phyloP scores from a whole-genome alignment of 75 land plant genomes.

The Larix kaempferi region DNA sequence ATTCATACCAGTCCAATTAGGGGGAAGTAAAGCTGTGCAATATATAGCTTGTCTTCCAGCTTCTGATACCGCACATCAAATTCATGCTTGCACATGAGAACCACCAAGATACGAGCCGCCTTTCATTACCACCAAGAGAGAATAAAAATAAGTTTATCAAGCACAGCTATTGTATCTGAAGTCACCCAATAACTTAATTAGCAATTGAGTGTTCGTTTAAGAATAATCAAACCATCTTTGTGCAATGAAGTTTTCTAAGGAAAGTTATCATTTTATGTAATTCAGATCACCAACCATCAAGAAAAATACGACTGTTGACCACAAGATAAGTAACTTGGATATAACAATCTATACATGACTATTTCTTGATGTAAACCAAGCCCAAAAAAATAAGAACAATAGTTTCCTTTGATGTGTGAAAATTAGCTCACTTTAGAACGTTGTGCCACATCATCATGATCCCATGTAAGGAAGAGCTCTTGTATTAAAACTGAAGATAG shows the following conservation, averaged over 20 bases:
- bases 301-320: background rate
- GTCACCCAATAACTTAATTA: background rate
- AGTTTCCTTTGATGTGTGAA: conserved; percentile 1
- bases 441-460: conserved; percentile 87
- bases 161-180: background rate
- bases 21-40: conserved; percentile 95
- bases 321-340: background rate
- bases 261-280: background rate
- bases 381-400: background rate
- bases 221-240: background rate
- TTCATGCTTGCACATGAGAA: conserved; percentile 98
- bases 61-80: conserved; percentile 97
- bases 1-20: conserved; percentile 77
- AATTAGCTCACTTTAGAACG: conserved; percentile 68
- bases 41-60: conserved; percentile 91
- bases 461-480: conserved; percentile 94
- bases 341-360: background rate
- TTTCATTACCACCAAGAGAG: conserved; percentile 13
- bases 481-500: conserved; percentile 90
- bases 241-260: background rate
- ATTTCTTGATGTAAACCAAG: background rate
- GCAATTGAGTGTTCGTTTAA: background rate
- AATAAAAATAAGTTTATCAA: background rate
- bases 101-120: conserved; percentile 97
- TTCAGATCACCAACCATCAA: background rate